These are phyloP conservation scores for Themeda triandra DNA, from an alignment of 176 grass and related monocot species.

Conservation along the genomic window DNA sequence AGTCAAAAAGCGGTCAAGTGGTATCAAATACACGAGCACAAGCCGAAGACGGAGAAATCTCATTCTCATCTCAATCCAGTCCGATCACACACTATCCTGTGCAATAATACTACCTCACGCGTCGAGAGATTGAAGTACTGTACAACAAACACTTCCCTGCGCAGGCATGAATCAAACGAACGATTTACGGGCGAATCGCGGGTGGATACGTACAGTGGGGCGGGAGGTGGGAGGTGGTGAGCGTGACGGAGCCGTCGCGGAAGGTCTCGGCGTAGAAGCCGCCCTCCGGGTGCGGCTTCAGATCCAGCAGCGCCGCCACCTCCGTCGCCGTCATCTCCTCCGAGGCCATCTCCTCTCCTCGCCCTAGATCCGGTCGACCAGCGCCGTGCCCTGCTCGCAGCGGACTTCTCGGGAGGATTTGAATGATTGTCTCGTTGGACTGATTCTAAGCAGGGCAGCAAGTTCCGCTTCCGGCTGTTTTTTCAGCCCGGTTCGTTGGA, in stretches of 20 bases:
- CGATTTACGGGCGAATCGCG: neutral
- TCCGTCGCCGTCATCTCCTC: constrained; percentile 66
- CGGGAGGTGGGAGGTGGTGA: constrained; percentile 81
- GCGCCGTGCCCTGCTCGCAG: neutral
- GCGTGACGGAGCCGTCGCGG: constrained; percentile 76
- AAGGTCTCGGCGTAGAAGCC: constrained; percentile 87
- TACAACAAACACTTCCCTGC: neutral
- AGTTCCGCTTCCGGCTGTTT: no score
- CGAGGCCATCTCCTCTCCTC: constrained; percentile 26
- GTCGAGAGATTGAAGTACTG: neutral
- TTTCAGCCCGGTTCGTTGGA: no score
- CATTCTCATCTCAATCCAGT: neutral
- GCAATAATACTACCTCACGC: neutral
- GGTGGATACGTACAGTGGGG: constrained; percentile 55
- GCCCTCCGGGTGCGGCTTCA: constrained; percentile 85
- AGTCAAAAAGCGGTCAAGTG: neutral
- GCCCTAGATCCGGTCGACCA: neutral
- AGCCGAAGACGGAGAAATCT: neutral
- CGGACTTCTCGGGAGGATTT: neutral
- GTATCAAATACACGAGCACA: neutral
- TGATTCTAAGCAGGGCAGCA: neutral
- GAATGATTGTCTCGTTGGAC: neutral
- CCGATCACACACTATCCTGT: neutral
- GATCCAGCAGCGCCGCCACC: constrained; percentile 69
- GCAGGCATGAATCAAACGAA: neutral